Evolutionary conservation across 306 rosid species (phyloP), one percentile per base, ranked within the genome.

Genomic region (Hippophae gyantsensis): DNA sequence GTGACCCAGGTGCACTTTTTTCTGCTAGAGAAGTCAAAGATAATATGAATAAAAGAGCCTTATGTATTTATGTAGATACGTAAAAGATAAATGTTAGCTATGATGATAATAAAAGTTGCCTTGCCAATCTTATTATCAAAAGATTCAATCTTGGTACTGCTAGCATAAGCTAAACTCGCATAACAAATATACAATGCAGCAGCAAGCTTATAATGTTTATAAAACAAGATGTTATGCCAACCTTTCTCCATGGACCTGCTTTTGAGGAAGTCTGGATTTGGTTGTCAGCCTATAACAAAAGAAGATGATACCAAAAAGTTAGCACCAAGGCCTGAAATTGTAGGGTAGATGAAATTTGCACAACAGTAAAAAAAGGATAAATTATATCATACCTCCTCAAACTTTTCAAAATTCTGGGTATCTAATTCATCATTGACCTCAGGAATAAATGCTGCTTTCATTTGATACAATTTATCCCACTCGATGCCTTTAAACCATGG

Each of bases 201-300:
- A 57, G 40, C 51, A 62, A 48, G 60, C 54, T 42, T 56, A 55
- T 14, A 62, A 47, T 60, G 58, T 32, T 32, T 32, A 32, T 32
- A 43, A 69, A 61, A 54, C 47, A 27, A 51, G 51, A 74, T 23
- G 6, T 61, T 54, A 62, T 27, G 71, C 87, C 54, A 75, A 93
- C 99, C 97, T 93, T 89, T 79, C 99, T 89, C 99, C 99, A 93
- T 68, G 97, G 99, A 51, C 99, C 99, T 55, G 95, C 71, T 71
- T 78, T 93, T 61, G 97, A 74, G 75, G 97, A 77, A 48, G 86
- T 54, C 57, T 84, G 95, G 71, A 73, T 82, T 82, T 81, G 77
- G 73, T 54, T 74, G 69, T 93, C 97, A 64, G 67, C 76, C 99
- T 93, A 62, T 66, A 50, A 57, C 49, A 62, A 65, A 64, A 62